Percentiles rank a stretch among this genome's conserved stretches.
Conservation (phyloP, 140 eudicot genomes). For the Senecio squalidus region DNA sequence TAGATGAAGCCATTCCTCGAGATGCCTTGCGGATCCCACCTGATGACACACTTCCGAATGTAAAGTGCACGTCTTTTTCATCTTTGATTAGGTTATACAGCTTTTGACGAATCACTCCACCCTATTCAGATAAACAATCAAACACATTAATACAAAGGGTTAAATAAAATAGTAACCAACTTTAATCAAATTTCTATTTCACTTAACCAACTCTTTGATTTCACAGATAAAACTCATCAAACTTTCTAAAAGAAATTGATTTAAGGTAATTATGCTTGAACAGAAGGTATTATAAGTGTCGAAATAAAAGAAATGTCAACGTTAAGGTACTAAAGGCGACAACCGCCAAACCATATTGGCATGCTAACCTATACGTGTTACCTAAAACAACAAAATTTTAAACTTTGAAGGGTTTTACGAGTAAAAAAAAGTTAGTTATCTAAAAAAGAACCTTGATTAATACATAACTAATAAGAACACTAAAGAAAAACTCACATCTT, state of each 20-base stretch:
- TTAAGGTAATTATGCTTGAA: too few species aligned
- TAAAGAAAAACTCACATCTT: slow-evolving; percentile 27
- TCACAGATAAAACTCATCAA: background rate
- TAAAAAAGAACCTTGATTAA: background rate
- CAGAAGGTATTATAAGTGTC: too few species aligned
- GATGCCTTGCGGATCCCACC: slow-evolving; percentile 48
- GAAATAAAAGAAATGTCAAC: too few species aligned
- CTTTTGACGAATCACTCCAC: slow-evolving; percentile 70
- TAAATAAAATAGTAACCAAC: background rate
- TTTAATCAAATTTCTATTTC: background rate
- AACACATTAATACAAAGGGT: background rate
- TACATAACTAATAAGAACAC: background rate
- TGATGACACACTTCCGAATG: slow-evolving; percentile 40
- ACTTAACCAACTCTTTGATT: background rate
- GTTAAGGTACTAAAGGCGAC: too few species aligned
- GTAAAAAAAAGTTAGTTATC: background rate
- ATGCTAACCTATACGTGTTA: background rate
- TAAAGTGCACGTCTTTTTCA: slow-evolving; percentile 72
- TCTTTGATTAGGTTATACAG: slow-evolving; percentile 59
- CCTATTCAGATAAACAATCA: slow-evolving; percentile 27
- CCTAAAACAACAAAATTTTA: background rate
- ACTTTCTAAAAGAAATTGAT: too few species aligned
- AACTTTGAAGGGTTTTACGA: background rate
- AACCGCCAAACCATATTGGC: too few species aligned
- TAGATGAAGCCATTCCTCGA: slow-evolving; percentile 57